Evolutionary conservation across 2,329 filamentous ascomycete genomes (phyloP).

Genomic region (Curvularia verruculosa): DNA sequence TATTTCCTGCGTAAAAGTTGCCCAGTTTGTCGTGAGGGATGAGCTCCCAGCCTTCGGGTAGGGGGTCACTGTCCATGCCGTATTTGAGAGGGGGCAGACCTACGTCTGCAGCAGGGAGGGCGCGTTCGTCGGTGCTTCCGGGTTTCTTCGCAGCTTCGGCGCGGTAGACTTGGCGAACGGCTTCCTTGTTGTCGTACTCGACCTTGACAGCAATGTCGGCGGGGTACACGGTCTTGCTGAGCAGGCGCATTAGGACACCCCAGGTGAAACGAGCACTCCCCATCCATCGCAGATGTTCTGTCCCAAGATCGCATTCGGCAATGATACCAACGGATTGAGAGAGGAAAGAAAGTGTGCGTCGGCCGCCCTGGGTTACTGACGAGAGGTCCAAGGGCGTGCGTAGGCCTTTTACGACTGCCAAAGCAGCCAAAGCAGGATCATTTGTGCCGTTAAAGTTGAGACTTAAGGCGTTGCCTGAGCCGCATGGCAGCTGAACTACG

Average conservation of each 20-base stretch:
- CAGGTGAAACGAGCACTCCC: constrained; percentile 82
- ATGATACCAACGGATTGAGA: constrained; percentile 90
- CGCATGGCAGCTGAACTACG: constrained; percentile 86
- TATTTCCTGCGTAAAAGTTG: constrained; percentile 94
- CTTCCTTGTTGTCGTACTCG: constrained; percentile 75
- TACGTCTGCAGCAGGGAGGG: constrained; percentile 23
- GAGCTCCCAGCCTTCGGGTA: constrained; percentile 79
- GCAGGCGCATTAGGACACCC: constrained; percentile 78
- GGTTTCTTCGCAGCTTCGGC: constrained; percentile 35
- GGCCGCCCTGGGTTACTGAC: constrained; percentile 81
- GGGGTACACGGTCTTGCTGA: constrained; percentile 80
- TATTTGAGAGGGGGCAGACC: constrained; percentile 75
- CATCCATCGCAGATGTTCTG: constrained; percentile 93
- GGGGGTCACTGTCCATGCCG: constrained; percentile 76
- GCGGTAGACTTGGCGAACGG: constrained; percentile 75
- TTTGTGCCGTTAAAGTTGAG: constrained; percentile 86
- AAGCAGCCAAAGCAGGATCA: constrained; percentile 74
- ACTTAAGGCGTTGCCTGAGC: constrained; percentile 92
- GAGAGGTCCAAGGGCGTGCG: constrained; percentile 84
- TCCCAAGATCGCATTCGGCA: constrained; percentile 87
- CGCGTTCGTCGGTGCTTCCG: constrained; percentile 29
- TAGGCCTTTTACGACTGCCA: constrained; percentile 85
- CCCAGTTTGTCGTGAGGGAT: constrained; percentile 78
- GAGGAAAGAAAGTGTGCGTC: constrained; percentile 81
- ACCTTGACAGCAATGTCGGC: constrained; percentile 88